Conservation (phyloP, 495 filamentous ascomycete genomes). For the Aspergillus bertholletiae region DNA sequence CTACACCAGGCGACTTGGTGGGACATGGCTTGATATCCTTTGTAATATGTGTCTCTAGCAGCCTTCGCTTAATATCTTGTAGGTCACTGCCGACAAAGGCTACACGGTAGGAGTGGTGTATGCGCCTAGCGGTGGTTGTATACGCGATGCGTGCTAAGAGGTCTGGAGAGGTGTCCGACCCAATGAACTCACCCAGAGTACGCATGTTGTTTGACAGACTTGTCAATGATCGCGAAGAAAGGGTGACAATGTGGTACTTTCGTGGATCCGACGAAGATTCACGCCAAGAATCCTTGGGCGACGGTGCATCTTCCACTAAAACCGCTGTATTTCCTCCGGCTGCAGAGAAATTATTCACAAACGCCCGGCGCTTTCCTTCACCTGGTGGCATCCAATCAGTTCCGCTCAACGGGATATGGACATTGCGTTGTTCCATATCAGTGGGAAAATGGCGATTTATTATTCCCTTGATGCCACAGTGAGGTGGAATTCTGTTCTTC, state of each 20-base stretch:
- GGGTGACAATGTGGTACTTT: conserved; percentile 37
- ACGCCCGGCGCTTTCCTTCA: conserved; percentile 57
- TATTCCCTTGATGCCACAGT: conserved; percentile 76
- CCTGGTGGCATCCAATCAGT: conserved; percentile 58
- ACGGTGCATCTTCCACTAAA: conserved; percentile 50
- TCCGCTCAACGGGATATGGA: conserved; percentile 57
- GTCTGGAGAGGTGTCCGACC: neutral
- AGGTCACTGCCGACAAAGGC: neutral
- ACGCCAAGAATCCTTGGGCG: conserved; percentile 26
- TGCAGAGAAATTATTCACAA: conserved; percentile 64
- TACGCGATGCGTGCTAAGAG: conserved; percentile 19
- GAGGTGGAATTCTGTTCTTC: conserved; percentile 76
- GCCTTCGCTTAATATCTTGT: neutral
- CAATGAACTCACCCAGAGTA: neutral
- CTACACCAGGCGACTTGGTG: neutral
- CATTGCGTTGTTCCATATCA: conserved; percentile 66
- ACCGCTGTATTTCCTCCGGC: conserved; percentile 51
- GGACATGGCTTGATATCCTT: neutral
- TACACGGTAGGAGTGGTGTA: conserved; percentile 8
- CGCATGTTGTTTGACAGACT: neutral
- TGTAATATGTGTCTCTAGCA: neutral
- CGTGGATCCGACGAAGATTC: conserved; percentile 42
- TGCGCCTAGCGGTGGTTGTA: conserved; percentile 20
- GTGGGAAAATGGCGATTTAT: conserved; percentile 76
- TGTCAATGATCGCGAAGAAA: neutral